Evolutionary conservation across 805 yeast species (phyloP), one percentile per base, ranked within the genome.

Genomic region (Citeromyces nyonsensis): DNA sequence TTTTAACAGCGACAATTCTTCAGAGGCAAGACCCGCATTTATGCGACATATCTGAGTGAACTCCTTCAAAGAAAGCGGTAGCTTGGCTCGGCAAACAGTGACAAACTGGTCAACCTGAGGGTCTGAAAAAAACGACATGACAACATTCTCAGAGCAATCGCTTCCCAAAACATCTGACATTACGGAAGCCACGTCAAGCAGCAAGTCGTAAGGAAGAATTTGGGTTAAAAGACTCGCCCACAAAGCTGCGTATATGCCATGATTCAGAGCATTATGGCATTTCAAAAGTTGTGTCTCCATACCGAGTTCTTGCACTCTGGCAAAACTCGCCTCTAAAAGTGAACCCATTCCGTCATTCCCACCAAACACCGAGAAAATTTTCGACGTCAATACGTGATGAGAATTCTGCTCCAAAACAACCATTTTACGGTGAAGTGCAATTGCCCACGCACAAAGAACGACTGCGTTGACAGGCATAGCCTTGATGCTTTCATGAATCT

Each of bases 391-490:
- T 5, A 18, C 22, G 22, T 18, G 22, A 18, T 18, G 22, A 7
- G 60, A 53, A 12, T 44, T 44, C 27, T 63, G 65, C 29, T 60
- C 61, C n/a, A 66, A 42, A 3, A 66, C 43, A 13, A 61, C 54
- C 6, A 59, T 57, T 37, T 73, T 71, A 14, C 75, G 54, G 40
- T 69, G 69, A 8, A 73, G 45, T 8, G 73, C 48, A 10, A 76
- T 66, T 22, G 81, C 66, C 88, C 88, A 80, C 14, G 71, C 64
- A 44, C 76, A 78, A 29, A 70, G 47, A 1, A 74, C 54, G 8
- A 77, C 47, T 2, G 80, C 54, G 38, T 68, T 67, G 2, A 51
- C 36, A 9, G 56, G 48, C 1, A 63, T 43, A 7, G 51, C 44
- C 4, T 53, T 34, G 11, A 74, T 46, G 4, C 54, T 41, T 1